Conservation (phyloP, 495 filamentous ascomycete species). For the Zalerion maritima region DNA sequence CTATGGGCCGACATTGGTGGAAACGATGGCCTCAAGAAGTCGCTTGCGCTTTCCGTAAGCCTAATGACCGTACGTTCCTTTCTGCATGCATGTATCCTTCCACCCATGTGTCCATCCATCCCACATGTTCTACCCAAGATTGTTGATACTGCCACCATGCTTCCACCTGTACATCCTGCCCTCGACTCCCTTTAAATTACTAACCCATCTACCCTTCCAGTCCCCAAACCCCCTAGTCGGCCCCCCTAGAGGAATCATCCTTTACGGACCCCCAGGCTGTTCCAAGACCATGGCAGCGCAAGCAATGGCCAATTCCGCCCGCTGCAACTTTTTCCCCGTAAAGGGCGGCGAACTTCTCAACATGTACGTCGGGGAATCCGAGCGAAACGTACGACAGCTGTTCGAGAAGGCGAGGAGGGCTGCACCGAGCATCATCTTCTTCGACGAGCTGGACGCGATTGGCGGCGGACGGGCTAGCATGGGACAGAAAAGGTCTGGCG, state of each 20-base stretch:
- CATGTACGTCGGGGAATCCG: constrained; percentile 97
- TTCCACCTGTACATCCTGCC: no score
- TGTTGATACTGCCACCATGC: no score
- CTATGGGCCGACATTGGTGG: constrained; percentile 86
- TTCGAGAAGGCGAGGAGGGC: constrained; percentile 80
- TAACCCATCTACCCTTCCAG: constrained; percentile 14
- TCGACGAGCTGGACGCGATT: constrained; percentile 95
- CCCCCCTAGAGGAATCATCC: constrained; percentile 66
- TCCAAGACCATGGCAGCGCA: constrained; percentile 92
- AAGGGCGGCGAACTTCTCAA: constrained; percentile 92
- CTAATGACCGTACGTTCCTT: constrained; percentile 7
- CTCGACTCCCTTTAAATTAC: no score
- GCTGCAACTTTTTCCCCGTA: constrained; percentile 87
- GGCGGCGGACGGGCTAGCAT: constrained; percentile 51
- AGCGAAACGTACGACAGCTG: constrained; percentile 73
- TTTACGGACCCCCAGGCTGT: constrained; percentile 92
- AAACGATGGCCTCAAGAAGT: constrained; percentile 64
- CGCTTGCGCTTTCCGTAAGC: constrained; percentile 19
- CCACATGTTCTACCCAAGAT: no score
- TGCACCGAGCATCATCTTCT: constrained; percentile 89
- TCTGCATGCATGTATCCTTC: no score
- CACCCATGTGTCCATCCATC: no score
- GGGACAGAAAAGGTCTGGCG: constrained; percentile 17
- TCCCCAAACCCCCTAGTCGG: constrained; percentile 46
- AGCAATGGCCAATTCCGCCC: constrained; percentile 80